A percentile compares a stretch with the other conserved stretches of the same genome.
These are phyloP conservation scores for Botrytis sinoallii DNA, from an alignment of 2,329 filamentous ascomycete genomes.

Conservation along the genomic window DNA sequence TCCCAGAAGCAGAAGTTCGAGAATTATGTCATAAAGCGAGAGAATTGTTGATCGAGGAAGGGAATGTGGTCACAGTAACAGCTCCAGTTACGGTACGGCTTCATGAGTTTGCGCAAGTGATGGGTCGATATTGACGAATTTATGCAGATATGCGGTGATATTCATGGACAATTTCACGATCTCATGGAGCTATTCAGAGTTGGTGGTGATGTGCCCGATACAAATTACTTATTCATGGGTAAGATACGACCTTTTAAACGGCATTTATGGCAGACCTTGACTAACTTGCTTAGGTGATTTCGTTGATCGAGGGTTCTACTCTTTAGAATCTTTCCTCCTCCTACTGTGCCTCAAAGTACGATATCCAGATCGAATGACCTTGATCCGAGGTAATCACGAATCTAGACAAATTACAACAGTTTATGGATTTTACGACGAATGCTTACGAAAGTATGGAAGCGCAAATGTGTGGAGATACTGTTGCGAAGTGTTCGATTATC, in stretches of 20 bases:
- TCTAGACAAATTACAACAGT: constrained; percentile 96
- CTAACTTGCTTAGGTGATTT: constrained; percentile 68
- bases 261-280: not conserved
- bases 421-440: constrained; percentile 98
- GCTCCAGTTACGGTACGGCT: constrained; percentile 79
- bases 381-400: constrained; percentile 94
- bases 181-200: constrained; percentile 96
- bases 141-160: constrained; percentile 83
- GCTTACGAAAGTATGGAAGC: constrained; percentile 90
- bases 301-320: constrained; percentile 97
- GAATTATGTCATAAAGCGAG: constrained; percentile 97
- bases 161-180: constrained; percentile 95
- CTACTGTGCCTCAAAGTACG: constrained; percentile 94
- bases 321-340: constrained; percentile 92
- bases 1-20: constrained; percentile 91
- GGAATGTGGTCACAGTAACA: constrained; percentile 92
- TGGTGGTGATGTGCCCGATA: constrained; percentile 89
- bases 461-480: constrained; percentile 97
- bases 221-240: constrained; percentile 97
- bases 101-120: not conserved
- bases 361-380: constrained; percentile 94
- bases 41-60: constrained; percentile 94
- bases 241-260: constrained; percentile 30
- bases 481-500: constrained; percentile 96
- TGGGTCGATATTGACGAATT: constrained; percentile 23